Base-by-base conservation (phyloP, 2,329 filamentous ascomycete genomes). In the Talaromyces marneffei region DNA sequence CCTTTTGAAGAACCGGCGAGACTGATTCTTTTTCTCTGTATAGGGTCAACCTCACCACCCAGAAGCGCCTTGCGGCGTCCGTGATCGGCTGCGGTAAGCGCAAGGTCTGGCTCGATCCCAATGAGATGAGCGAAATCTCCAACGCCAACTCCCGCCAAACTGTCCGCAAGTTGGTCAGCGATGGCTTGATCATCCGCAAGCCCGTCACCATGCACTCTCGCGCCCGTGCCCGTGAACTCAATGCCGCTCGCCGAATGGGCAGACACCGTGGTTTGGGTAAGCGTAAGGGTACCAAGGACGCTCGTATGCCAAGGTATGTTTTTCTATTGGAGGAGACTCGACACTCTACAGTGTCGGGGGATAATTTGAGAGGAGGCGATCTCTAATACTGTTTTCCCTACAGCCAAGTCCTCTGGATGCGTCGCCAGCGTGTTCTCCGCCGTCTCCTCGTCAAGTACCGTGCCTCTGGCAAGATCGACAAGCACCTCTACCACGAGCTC, bases 51-150 rank as follows among this genome's bases (percentile, higher is more conserved):
- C 90, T 99, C 83, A 89, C 89, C 83, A 97, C 94, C 82, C 95
- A 99, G 88, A 99, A 99, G 90, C 93, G 95, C 85, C 92, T 99
- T 78, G 94, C 94, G 81, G 91, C 94, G 79, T 90, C 93, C 83
- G 94, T 99, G 82, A 91, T 96, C 81, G 92, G 92, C 87, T 96
- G 91, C 85, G 94, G 94, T 81, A 89, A 99, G 90, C 91, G 93
- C 88, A 99, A 99, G 91, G 96, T 99, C 85, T 99, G 94, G 94
- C 92, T 99, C 80, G 94, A 99, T 84, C 94, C 94, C 82, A 97
- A 95, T 82, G 94, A 99, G 86, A 87, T 92, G 84, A 94, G 83
- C 86, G 94, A 99, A 85, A 99, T 99, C 85, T 92, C 90, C 85
- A 97, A 97, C 83, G 94, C 94, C 89, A 99, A 99, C 90, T 97